phyloP scores from a whole-genome alignment of 768 basidiomycete species.

The Boletellus ananas region DNA sequence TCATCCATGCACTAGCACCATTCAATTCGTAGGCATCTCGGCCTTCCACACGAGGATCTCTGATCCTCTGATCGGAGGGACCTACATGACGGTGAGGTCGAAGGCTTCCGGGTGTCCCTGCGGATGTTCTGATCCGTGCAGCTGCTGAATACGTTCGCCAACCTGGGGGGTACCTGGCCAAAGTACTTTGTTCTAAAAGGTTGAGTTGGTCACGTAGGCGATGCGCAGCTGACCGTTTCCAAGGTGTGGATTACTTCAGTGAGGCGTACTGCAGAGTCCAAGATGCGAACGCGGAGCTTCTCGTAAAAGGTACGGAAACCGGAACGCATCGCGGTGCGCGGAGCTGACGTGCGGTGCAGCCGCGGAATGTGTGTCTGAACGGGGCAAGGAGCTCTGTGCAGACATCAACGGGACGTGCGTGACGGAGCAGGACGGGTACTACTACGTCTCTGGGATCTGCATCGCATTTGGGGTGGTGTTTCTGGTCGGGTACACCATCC shows the following conservation, averaged over 20 bases:
- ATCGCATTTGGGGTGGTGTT: constrained; percentile 70
- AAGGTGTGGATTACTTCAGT: constrained; percentile 86
- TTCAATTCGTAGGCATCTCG: constrained; percentile 99
- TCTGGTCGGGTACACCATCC: constrained; percentile 73
- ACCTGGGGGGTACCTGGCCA: constrained; percentile 98
- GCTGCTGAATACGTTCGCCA: constrained; percentile 93
- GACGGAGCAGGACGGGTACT: constrained; percentile 89
- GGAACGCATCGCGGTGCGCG: background rate
- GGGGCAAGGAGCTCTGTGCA: constrained; percentile 76
- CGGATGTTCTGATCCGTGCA: constrained; percentile 31
- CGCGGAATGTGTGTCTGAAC: constrained; percentile 88
- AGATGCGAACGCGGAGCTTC: constrained; percentile 48
- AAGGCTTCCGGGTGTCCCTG: background rate
- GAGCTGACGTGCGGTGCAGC: constrained; percentile 40
- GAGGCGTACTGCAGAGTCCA: constrained; percentile 78
- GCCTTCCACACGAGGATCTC: constrained; percentile 97
- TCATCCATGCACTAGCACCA: constrained; percentile 54
- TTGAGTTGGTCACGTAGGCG: constrained; percentile 14
- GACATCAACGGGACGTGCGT: constrained; percentile 76
- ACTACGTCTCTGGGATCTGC: constrained; percentile 77
- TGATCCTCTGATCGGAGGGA: constrained; percentile 95
- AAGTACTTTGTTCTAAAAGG: constrained; percentile 95
- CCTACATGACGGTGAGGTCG: constrained; percentile 91
- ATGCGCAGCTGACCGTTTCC: constrained; percentile 7
- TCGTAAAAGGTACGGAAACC: constrained; percentile 47